Conservation (phyloP, 225 moss, liverwort and hornwort species). For the Physcomitrellopsis africana region DNA sequence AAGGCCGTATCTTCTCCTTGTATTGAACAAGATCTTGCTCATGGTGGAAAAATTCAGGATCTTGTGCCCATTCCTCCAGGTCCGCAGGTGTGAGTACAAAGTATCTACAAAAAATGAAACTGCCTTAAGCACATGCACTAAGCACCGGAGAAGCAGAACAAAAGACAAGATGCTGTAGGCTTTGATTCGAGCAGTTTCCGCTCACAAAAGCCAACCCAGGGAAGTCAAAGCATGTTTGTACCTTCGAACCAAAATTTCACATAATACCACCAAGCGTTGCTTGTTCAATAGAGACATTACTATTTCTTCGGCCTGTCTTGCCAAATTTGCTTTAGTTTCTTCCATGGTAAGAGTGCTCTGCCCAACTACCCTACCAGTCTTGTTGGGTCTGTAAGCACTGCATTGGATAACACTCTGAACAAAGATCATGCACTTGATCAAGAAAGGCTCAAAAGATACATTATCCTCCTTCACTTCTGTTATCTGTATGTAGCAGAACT, state of each 20-base stretch:
- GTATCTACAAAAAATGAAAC: slow-evolving; percentile 59
- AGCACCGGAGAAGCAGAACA: slow-evolving; percentile 5
- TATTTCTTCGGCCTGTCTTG: slow-evolving; percentile 94
- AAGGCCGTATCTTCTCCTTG: slow-evolving; percentile 97
- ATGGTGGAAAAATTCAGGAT: slow-evolving; percentile 95
- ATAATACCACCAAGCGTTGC: slow-evolving; percentile 78
- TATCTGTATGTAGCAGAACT: slow-evolving; percentile 91
- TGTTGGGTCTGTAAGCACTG: slow-evolving; percentile 81
- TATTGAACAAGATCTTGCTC: slow-evolving; percentile 98
- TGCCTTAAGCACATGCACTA: slow-evolving; percentile 32
- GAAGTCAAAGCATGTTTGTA: slow-evolving; percentile 28
- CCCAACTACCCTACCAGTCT: slow-evolving; percentile 91
- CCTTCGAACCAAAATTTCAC: slow-evolving; percentile 89
- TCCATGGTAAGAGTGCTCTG: slow-evolving; percentile 75
- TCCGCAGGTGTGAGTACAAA: slow-evolving; percentile 84
- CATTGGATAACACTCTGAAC: slow-evolving; percentile 93
- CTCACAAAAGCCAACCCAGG: slow-evolving; percentile 12
- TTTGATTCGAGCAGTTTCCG: slow-evolving; percentile 5
- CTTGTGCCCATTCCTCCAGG: slow-evolving; percentile 96
- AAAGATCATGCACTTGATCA: slow-evolving; percentile 92
- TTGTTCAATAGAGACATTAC: slow-evolving; percentile 77
- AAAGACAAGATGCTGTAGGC: slow-evolving; percentile 8
- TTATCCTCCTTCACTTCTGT: slow-evolving; percentile 68
- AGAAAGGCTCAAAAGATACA: slow-evolving; percentile 77
- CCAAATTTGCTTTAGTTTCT: slow-evolving; percentile 87